Evolutionary conservation across 495 filamentous ascomycete genomes (phyloP).

Genomic region (Chaetomium fimeti): DNA sequence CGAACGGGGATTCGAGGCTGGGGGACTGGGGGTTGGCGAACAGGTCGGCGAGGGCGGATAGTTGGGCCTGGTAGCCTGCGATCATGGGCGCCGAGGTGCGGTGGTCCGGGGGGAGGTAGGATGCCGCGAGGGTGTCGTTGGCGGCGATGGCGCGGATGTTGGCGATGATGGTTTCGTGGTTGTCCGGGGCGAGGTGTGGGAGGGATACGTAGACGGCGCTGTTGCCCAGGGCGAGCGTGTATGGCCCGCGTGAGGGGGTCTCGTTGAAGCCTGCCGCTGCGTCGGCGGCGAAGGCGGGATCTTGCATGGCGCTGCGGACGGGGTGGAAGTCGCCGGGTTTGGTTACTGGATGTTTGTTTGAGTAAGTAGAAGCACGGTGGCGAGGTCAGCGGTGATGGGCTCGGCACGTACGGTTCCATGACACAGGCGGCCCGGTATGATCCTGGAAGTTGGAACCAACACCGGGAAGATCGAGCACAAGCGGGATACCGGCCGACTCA

Average conservation of each 20-base stretch:
- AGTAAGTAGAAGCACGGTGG: neutral
- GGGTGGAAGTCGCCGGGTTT: slow-evolving; percentile 18
- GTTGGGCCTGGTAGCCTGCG: slow-evolving; percentile 29
- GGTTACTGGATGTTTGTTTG: neutral
- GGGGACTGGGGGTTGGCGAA: slow-evolving; percentile 23
- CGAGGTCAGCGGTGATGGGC: neutral
- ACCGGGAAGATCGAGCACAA: slow-evolving; percentile 25
- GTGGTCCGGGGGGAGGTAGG: slow-evolving; percentile 21
- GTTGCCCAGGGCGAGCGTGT: slow-evolving; percentile 30
- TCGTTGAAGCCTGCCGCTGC: slow-evolving; percentile 25
- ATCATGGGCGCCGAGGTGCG: slow-evolving; percentile 18
- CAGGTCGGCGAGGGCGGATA: slow-evolving; percentile 20
- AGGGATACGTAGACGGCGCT: slow-evolving; percentile 31
- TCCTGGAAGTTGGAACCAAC: slow-evolving; percentile 32
- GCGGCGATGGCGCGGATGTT: slow-evolving; percentile 18
- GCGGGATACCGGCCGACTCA: slow-evolving; percentile 8
- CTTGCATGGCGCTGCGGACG: slow-evolving; percentile 17
- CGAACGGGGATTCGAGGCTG: slow-evolving; percentile 33
- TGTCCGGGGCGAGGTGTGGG: slow-evolving; percentile 17
- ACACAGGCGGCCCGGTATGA: slow-evolving; percentile 24
- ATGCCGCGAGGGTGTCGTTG: slow-evolving; percentile 11
- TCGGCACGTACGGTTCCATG: slow-evolving; percentile 23
- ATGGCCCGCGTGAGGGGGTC: slow-evolving; percentile 27
- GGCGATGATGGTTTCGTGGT: slow-evolving; percentile 13
- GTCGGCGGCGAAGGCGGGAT: slow-evolving; percentile 26